These are phyloP conservation scores for Schrenkiella parvula DNA, from an alignment of 345 rosid genomes.

Conservation along the genomic window DNA sequence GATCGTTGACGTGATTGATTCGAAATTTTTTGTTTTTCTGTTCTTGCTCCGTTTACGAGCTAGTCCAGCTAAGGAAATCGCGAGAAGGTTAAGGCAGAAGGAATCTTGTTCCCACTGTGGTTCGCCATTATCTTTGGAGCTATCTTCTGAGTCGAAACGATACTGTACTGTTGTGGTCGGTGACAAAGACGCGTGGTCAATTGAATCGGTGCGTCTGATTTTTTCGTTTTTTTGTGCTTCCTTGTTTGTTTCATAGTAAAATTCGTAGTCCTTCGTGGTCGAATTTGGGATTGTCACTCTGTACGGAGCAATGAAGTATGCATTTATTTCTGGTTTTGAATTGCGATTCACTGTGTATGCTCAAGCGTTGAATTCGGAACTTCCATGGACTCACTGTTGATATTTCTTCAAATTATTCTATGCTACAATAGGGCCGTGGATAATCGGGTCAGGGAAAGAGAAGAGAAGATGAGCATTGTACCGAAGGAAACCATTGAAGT, in stretches of 20 bases:
- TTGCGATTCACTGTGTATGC: not conserved
- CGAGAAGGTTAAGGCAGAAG: not conserved
- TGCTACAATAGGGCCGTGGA: not conserved
- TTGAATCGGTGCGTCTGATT: conserved; percentile 1
- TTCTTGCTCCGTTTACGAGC: not conserved
- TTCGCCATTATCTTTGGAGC: not conserved
- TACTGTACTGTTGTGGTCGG: not conserved
- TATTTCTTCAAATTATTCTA: not conserved
- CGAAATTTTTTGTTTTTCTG: not conserved
- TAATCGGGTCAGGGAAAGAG: conserved; percentile 1
- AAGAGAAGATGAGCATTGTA: conserved; percentile 66
- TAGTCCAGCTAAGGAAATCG: not conserved
- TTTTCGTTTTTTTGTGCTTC: not conserved
- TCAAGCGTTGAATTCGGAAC: not conserved
- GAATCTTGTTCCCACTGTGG: not conserved
- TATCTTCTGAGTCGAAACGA: not conserved
- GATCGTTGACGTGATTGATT: conserved; percentile 9
- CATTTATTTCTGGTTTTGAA: not conserved
- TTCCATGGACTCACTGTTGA: not conserved
- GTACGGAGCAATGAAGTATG: conserved; percentile 5
- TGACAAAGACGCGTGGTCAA: not conserved
- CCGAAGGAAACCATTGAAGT: conserved; percentile 89
- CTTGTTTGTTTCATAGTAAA: not conserved
- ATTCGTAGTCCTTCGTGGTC: not conserved
- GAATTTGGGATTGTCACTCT: not conserved